phyloP scores from a whole-genome alignment of 306 rosid genomes.

The Fagus sylvatica region DNA sequence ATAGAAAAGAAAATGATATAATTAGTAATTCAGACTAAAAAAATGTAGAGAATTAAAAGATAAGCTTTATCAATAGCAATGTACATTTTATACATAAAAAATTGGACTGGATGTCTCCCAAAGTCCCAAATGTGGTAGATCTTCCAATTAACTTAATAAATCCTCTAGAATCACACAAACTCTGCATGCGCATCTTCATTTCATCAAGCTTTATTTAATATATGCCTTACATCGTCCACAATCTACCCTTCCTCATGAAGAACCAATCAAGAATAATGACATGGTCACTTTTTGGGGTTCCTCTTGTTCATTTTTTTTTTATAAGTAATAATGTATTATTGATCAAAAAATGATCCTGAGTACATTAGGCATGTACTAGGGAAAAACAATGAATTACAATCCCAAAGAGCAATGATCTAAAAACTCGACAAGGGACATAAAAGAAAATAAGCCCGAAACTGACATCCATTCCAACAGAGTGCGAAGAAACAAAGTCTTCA shows the following conservation, averaged over 20 bases:
- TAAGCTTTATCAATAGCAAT: background rate
- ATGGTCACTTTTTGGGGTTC: background rate
- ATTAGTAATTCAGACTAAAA: constrained; percentile 8
- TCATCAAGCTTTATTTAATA: background rate
- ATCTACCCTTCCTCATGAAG: background rate
- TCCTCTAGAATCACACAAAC: background rate
- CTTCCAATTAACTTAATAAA: background rate
- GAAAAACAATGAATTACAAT: too few relatives aligned
- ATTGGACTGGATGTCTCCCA: background rate
- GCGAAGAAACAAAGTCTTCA: too few relatives aligned
- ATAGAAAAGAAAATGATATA: constrained; percentile 4
- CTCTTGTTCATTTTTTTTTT: too few relatives aligned
- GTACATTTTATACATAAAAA: background rate
- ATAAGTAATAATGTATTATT: too few relatives aligned
- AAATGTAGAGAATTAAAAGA: background rate
- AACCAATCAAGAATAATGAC: background rate
- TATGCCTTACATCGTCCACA: background rate
- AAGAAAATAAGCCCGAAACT: too few relatives aligned
- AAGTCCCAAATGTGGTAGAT: background rate
- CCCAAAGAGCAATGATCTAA: too few relatives aligned
- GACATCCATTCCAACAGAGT: too few relatives aligned
- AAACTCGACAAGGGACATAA: too few relatives aligned
- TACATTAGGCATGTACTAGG: too few relatives aligned
- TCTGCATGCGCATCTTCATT: background rate
- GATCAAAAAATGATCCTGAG: too few relatives aligned